Evolutionary conservation across 768 basidiomycete genomes (phyloP).

Genomic region (Agrocybe pediades): DNA sequence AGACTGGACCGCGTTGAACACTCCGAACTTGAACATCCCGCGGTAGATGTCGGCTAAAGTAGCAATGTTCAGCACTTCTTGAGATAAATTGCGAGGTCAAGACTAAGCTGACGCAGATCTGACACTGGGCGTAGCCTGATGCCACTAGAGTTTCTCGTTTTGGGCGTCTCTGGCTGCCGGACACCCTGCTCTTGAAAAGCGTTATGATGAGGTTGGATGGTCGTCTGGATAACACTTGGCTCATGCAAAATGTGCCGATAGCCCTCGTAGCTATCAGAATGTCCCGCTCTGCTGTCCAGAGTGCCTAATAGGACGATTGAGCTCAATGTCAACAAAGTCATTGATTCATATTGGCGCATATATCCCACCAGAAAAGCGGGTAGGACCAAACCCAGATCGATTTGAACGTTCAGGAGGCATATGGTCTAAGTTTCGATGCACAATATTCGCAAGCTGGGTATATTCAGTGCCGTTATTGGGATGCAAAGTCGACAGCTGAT

Average conservation of each 20-base stretch:
- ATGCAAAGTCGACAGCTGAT: not conserved
- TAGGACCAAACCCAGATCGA: not conserved
- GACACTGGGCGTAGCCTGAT: conserved; percentile 70
- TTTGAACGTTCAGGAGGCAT: too few species aligned
- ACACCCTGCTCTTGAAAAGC: not conserved
- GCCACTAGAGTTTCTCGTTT: conserved; percentile 32
- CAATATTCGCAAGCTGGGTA: not conserved
- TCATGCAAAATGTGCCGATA: too few species aligned
- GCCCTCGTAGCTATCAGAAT: too few species aligned
- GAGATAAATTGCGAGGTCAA: not conserved
- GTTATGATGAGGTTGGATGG: too few species aligned
- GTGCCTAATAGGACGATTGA: too few species aligned
- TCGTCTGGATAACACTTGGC: too few species aligned
- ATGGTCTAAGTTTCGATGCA: not conserved
- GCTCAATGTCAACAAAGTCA: too few species aligned
- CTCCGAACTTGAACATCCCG: conserved; percentile 80
- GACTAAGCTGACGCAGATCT: conserved; percentile 60
- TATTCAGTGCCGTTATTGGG: not conserved
- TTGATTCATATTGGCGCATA: too few species aligned
- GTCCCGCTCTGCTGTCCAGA: too few species aligned
- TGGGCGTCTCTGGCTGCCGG: not conserved
- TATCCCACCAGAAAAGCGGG: too few species aligned
- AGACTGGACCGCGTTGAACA: conserved; percentile 93
- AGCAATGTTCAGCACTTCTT: too few species aligned
- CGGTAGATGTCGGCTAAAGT: conserved; percentile 82